phyloP scores from a whole-genome alignment of 1,139 yeast genomes.

The Zhuliangozyma blackwelliae region DNA sequence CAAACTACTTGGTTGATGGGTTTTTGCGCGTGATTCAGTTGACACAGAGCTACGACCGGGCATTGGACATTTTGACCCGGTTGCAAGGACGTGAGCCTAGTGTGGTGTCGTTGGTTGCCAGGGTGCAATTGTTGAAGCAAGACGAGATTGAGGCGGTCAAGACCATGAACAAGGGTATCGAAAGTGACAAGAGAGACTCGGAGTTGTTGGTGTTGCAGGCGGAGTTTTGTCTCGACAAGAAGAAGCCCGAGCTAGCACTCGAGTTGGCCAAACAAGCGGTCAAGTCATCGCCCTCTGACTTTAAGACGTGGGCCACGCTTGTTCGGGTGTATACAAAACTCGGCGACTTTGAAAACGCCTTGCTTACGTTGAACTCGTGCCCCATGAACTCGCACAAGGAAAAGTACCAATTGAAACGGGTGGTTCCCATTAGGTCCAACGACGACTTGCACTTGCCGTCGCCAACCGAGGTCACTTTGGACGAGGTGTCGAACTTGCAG shows the following conservation, averaged over 20 bases:
- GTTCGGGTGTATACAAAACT: slow-evolving; percentile 68
- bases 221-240: slow-evolving; percentile 63
- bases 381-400: slow-evolving; percentile 82
- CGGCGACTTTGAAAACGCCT: slow-evolving; percentile 71
- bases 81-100: slow-evolving; percentile 44
- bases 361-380: slow-evolving; percentile 81
- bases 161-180: slow-evolving; percentile 57
- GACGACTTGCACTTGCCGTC: slow-evolving; percentile 69
- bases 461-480: slow-evolving; percentile 73
- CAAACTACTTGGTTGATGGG: slow-evolving; percentile 77
- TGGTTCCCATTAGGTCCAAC: slow-evolving; percentile 53
- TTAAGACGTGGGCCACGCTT: slow-evolving; percentile 74
- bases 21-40: slow-evolving; percentile 60
- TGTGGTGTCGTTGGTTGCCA: slow-evolving; percentile 54
- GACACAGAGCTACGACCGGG: slow-evolving; percentile 60
- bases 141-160: slow-evolving; percentile 78
- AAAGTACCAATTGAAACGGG: slow-evolving; percentile 51
- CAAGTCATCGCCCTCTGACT: slow-evolving; percentile 79
- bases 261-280: slow-evolving; percentile 73
- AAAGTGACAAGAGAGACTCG: slow-evolving; percentile 58
- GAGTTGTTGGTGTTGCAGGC: slow-evolving; percentile 61
- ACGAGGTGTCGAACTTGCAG: slow-evolving; percentile 54
- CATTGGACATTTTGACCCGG: slow-evolving; percentile 48
- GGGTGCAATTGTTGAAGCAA: slow-evolving; percentile 52
- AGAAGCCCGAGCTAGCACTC: slow-evolving; percentile 67